These are phyloP conservation scores for Incumbomyces delicatus DNA, from an alignment of 2,329 filamentous ascomycete species.

Conservation along the genomic window DNA sequence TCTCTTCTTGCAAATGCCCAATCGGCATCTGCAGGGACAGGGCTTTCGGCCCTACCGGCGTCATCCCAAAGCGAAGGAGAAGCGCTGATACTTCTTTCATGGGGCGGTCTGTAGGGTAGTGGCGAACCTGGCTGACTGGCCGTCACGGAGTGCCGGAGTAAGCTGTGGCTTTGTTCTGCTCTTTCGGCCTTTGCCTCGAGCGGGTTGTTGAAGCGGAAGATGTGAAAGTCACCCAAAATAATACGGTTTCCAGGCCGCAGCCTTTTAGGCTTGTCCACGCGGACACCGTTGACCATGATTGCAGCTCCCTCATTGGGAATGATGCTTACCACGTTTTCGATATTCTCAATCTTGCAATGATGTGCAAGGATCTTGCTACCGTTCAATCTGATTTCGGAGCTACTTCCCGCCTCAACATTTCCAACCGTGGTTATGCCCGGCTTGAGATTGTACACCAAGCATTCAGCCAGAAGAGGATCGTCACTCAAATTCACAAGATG, in stretches of 20 bases:
- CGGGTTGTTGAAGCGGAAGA: constrained; percentile 96
- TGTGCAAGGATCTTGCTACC: constrained; percentile 86
- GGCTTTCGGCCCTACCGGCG: constrained; percentile 69
- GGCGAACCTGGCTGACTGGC: constrained; percentile 56
- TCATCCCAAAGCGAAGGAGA: constrained; percentile 67
- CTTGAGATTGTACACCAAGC: constrained; percentile 95
- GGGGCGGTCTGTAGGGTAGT: constrained; percentile 52
- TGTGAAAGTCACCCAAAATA: constrained; percentile 95
- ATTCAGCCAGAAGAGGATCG: constrained; percentile 86
- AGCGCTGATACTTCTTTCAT: constrained; percentile 73
- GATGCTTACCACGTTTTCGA: constrained; percentile 85
- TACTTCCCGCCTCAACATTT: constrained; percentile 76
- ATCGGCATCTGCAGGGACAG: constrained; percentile 72
- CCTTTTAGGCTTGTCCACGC: constrained; percentile 74
- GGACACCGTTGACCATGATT: constrained; percentile 94
- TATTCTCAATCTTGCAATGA: constrained; percentile 89
- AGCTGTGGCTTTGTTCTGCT: constrained; percentile 60
- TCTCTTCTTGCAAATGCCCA: constrained; percentile 91
- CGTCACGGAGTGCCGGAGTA: constrained; percentile 72
- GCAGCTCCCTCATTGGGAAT: constrained; percentile 84
- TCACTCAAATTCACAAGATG: constrained; percentile 97
- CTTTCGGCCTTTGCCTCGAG: constrained; percentile 90
- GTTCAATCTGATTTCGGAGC: constrained; percentile 84
- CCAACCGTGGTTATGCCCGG: constrained; percentile 89
- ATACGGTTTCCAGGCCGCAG: constrained; percentile 88